These are phyloP conservation scores for Trametes maxima DNA, from an alignment of 768 basidiomycete genomes.

Conservation along the genomic window DNA sequence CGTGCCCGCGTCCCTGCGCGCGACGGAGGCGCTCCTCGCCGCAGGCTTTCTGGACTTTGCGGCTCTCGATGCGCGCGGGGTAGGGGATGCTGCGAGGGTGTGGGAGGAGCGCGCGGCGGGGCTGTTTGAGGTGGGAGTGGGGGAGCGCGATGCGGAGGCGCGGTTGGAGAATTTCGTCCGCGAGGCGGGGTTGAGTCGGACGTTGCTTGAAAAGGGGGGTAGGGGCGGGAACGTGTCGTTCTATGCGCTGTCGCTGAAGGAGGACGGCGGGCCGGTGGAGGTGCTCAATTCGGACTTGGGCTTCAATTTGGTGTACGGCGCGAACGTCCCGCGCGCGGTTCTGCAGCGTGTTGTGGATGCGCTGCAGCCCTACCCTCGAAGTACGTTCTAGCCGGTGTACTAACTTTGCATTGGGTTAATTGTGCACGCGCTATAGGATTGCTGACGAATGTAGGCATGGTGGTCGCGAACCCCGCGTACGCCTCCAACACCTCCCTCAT, in stretches of 20 bases:
- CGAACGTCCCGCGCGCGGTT: conserved; percentile 40
- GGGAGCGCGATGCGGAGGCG: conserved; percentile 31
- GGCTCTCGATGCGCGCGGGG: conserved; percentile 22
- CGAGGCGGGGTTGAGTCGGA: conserved; percentile 36
- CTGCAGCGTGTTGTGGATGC: conserved; percentile 42
- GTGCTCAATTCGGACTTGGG: conserved; percentile 47
- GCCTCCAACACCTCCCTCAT: conserved; percentile 45
- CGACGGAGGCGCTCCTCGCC: conserved; percentile 29
- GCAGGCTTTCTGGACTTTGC: conserved; percentile 9
- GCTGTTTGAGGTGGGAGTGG: conserved; percentile 42
- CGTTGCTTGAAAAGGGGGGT: conserved; percentile 27
- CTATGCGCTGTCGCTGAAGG: conserved; percentile 43
- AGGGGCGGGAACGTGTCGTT: conserved; percentile 34
- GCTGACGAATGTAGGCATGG: conserved; percentile 49
- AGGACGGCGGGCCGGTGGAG: conserved; percentile 44
- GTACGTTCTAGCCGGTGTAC: conserved; percentile 26
- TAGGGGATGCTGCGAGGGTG: conserved; percentile 30
- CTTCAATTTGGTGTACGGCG: conserved; percentile 43
- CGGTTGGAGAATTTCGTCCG: conserved; percentile 41
- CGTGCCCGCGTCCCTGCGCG: conserved; percentile 44
- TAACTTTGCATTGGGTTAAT: not conserved
- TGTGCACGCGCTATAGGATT: conserved; percentile 32
- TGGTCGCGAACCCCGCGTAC: conserved; percentile 46
- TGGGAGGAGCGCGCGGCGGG: conserved; percentile 41
- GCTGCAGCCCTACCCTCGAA: conserved; percentile 46